These are phyloP conservation scores for Linnemannia zychae DNA, from an alignment of 192 early-diverging fungal species.

Conservation along the genomic window DNA sequence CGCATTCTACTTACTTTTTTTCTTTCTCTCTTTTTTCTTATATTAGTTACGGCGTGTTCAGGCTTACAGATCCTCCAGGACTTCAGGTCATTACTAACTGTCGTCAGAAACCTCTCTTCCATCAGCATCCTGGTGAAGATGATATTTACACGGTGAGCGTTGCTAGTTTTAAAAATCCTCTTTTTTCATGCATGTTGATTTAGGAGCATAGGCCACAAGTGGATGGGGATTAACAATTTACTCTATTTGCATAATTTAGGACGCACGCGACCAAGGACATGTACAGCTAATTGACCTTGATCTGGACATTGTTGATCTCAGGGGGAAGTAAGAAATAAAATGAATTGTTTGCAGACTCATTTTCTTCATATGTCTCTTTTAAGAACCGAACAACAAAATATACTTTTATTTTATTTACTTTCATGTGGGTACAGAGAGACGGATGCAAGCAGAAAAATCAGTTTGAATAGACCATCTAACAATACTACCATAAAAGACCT, in stretches of 20 bases:
- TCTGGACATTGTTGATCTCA: slow-evolving; percentile 54
- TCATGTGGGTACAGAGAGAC: too few relatives aligned
- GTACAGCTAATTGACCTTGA: slow-evolving; percentile 47
- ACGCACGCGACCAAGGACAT: slow-evolving; percentile 48
- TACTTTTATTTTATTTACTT: too few relatives aligned
- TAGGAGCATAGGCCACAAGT: too few relatives aligned
- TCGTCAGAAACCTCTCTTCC: slow-evolving; percentile 77
- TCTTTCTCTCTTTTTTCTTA: too few relatives aligned
- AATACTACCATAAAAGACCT: too few relatives aligned
- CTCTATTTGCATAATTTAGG: slow-evolving; percentile 11
- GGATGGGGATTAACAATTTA: neutral
- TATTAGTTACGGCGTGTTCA: slow-evolving; percentile 81
- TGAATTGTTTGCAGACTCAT: neutral
- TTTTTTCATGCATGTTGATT: too few relatives aligned
- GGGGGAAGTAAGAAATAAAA: slow-evolving; percentile 23
- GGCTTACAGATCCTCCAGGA: slow-evolving; percentile 89
- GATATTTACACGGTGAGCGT: slow-evolving; percentile 66
- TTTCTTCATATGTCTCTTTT: too few relatives aligned
- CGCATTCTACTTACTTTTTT: neutral
- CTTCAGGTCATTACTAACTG: slow-evolving; percentile 84
- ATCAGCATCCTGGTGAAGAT: slow-evolving; percentile 80
- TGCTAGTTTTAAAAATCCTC: too few relatives aligned
- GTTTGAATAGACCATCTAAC: too few relatives aligned
- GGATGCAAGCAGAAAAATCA: too few relatives aligned
- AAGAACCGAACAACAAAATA: too few relatives aligned